Evolutionary conservation across 768 basidiomycete genomes (phyloP).

Genomic region (Russula virescens): DNA sequence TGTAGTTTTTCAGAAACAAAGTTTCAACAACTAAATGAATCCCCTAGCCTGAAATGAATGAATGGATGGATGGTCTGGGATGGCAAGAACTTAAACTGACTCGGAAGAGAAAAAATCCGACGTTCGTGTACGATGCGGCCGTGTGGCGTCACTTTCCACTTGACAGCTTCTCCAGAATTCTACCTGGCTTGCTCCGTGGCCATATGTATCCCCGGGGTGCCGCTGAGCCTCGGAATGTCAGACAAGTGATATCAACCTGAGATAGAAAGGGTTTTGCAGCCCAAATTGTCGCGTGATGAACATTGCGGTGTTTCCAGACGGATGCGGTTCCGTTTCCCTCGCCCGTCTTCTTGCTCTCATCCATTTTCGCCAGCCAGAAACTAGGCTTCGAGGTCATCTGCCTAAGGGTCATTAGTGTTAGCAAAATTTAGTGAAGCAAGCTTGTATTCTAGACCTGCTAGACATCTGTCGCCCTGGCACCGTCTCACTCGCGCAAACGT

Average conservation of each 20-base stretch:
- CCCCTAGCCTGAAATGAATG: background rate
- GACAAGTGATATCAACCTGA: conserved; percentile 21
- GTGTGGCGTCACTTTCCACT: conserved; percentile 69
- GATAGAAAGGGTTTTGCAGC: background rate
- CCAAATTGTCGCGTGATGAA: conserved; percentile 12
- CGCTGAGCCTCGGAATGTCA: conserved; percentile 64
- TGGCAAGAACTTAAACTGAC: too few species aligned
- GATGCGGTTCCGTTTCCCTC: conserved; percentile 69
- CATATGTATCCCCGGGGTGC: conserved; percentile 62
- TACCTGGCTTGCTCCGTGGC: conserved; percentile 73
- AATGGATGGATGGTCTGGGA: background rate
- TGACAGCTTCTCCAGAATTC: conserved; percentile 74
- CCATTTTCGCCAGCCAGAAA: conserved; percentile 84
- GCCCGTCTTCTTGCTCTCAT: conserved; percentile 67
- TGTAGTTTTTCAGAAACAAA: too few species aligned
- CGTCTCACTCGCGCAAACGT: too few species aligned
- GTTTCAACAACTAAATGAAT: conserved; percentile 5
- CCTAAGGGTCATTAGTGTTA: too few species aligned
- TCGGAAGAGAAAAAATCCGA: background rate
- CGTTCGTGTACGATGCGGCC: conserved; percentile 30
- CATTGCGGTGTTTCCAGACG: conserved; percentile 62
- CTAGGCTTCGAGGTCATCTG: conserved; percentile 34
- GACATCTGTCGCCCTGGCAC: too few species aligned
- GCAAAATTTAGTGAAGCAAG: too few species aligned
- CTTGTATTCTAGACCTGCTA: too few species aligned